Evolutionary conservation across 2,329 filamentous ascomycete genomes (phyloP).

Genomic region (Colletotrichum neosansevieriae): DNA sequence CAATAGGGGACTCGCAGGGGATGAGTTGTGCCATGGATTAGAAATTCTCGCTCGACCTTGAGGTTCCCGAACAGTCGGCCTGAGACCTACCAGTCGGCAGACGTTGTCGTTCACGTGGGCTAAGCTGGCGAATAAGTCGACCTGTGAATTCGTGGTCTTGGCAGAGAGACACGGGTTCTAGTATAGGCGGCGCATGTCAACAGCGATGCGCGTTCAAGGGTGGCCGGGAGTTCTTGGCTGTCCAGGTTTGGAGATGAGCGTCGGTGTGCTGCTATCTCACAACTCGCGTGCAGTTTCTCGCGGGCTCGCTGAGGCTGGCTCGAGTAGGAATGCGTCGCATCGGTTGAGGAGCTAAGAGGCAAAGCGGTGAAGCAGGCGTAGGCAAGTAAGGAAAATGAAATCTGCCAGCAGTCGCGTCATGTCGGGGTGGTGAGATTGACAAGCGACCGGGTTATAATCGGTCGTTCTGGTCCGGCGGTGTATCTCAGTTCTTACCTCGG

Average conservation of each 20-base stretch:
- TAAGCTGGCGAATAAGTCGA: conserved; percentile 19
- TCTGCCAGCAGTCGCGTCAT: background rate
- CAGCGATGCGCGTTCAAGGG: conserved; percentile 16
- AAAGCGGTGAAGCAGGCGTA: conserved; percentile 29
- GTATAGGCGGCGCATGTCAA: conserved; percentile 13
- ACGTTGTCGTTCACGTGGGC: conserved; percentile 29
- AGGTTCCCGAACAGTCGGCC: background rate
- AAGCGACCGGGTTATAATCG: conserved; percentile 16
- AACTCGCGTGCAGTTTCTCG: conserved; percentile 27
- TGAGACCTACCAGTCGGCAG: conserved; percentile 22
- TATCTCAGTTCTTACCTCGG: conserved; percentile 22
- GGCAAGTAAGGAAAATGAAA: background rate
- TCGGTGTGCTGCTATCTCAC: conserved; percentile 29
- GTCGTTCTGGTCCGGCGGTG: conserved; percentile 9
- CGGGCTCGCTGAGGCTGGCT: background rate
- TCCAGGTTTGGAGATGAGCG: conserved; percentile 32
- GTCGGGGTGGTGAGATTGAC: conserved; percentile 34
- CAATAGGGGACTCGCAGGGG: background rate
- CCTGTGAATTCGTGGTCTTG: conserved; percentile 2
- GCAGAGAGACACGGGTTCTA: conserved; percentile 24
- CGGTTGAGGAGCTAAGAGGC: conserved; percentile 11
- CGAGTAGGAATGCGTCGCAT: conserved; percentile 11
- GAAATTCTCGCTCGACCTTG: background rate
- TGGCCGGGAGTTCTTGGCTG: conserved; percentile 17
- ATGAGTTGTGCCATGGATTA: conserved; percentile 11